Percentiles rank a stretch among this genome's conserved stretches.
Conservation (phyloP, 495 filamentous ascomycete genomes). For the Xylaria nigripes region DNA sequence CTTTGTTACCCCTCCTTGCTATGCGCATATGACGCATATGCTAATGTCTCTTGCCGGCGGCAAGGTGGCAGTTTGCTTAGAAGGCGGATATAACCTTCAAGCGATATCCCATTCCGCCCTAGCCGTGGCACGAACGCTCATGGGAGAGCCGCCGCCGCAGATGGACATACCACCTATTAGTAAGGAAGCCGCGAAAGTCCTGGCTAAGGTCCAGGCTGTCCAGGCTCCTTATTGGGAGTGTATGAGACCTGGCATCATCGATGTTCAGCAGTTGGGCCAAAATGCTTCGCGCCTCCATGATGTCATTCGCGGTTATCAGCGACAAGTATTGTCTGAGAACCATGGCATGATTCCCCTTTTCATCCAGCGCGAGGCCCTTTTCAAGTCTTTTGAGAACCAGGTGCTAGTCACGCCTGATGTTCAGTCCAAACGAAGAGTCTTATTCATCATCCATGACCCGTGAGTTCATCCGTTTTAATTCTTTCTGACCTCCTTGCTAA, state of each 20-base stretch:
- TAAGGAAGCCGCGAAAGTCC: conserved; percentile 39
- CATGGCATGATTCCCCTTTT: conserved; percentile 67
- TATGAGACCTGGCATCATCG: conserved; percentile 45
- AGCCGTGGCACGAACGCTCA: conserved; percentile 83
- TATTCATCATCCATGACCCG: conserved; percentile 80
- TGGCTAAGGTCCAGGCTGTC: conserved; percentile 43
- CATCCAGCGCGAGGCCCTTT: conserved; percentile 61
- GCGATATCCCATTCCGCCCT: conserved; percentile 89
- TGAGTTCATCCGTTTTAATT: conserved; percentile 35
- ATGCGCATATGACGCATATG: conserved; percentile 99
- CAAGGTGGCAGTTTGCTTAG: conserved; percentile 84
- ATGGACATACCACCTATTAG: conserved; percentile 42
- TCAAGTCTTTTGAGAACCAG: conserved; percentile 77
- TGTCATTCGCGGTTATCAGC: conserved; percentile 66
- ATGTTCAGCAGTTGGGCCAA: conserved; percentile 32
- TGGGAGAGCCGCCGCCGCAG: conserved; percentile 86
- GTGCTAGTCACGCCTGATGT: conserved; percentile 64
- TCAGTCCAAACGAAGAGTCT: conserved; percentile 37
- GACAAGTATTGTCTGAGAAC: conserved; percentile 56
- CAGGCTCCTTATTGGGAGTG: conserved; percentile 56
- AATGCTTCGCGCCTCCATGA: conserved; percentile 45
- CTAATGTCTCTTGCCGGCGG: conserved; percentile 91
- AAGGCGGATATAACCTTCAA: conserved; percentile 89
- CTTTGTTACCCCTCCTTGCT: conserved; percentile 81
- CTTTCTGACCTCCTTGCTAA: conserved; percentile 17